phyloP scores from a whole-genome alignment of 1,284 basidiomycete species.

The Ustilago bromivora region DNA sequence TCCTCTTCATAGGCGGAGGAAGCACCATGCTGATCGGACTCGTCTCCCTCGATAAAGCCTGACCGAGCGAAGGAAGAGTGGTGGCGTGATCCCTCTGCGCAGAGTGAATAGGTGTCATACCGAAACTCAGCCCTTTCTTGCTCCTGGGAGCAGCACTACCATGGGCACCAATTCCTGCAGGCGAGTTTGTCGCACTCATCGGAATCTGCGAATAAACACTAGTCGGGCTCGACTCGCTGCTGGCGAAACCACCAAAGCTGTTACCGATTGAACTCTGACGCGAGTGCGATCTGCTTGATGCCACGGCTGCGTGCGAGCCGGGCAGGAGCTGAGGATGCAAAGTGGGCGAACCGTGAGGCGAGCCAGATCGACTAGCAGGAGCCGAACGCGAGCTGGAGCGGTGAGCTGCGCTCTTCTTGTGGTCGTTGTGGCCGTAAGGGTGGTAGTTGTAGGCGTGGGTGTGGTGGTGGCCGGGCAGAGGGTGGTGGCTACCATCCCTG shows the following conservation, averaged over 20 bases:
- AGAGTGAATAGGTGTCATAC: constrained; percentile 54
- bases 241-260: constrained; percentile 35
- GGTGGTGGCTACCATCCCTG: constrained; percentile 45
- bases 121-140: constrained; percentile 36
- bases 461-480: constrained; percentile 48
- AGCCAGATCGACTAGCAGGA: constrained; percentile 52
- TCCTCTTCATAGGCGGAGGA: constrained; percentile 47
- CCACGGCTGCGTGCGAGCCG: background rate
- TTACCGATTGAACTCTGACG: constrained; percentile 52
- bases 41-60: constrained; percentile 43
- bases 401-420: constrained; percentile 31
- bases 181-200: constrained; percentile 39
- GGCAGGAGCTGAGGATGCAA: constrained; percentile 36
- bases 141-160: constrained; percentile 15
- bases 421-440: constrained; percentile 53
- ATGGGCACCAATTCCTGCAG: constrained; percentile 33
- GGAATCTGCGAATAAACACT: constrained; percentile 47
- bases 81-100: constrained; percentile 35
- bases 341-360: constrained; percentile 53
- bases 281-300: constrained; percentile 48
- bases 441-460: constrained; percentile 53
- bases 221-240: constrained; percentile 50
- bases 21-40: constrained; percentile 49
- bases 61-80: constrained; percentile 41
- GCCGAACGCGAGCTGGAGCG: constrained; percentile 58